These are phyloP conservation scores for Effrenium voratum DNA, from an alignment of 73 alveolate species.

Conservation along the genomic window DNA sequence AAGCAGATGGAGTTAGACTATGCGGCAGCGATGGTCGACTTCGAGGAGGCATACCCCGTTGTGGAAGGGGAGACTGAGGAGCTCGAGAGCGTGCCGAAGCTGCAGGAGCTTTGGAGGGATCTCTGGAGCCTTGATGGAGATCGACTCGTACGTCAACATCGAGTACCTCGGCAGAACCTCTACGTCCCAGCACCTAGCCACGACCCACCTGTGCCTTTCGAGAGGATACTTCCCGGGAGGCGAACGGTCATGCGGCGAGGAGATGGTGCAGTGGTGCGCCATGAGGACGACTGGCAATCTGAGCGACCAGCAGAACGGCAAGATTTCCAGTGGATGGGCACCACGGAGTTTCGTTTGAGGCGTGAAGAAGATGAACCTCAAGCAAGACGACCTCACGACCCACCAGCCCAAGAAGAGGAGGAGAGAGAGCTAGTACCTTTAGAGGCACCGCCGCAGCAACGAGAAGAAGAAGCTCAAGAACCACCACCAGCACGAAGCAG, in stretches of 20 bases:
- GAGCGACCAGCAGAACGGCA: too few species aligned
- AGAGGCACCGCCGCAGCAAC: neutral
- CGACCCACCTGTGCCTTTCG: neutral
- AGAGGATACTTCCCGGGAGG: neutral
- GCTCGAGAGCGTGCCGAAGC: neutral
- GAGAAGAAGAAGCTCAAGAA: neutral
- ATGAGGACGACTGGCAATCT: too few species aligned
- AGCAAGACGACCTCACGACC: neutral
- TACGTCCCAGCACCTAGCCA: neutral
- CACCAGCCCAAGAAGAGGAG: neutral
- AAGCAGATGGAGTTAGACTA: neutral
- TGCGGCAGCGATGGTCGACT: neutral
- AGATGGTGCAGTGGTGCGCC: too few species aligned
- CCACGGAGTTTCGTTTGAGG: neutral
- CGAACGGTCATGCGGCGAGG: neutral
- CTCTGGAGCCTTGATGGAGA: neutral
- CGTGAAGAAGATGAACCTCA: neutral
- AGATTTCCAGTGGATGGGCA: neutral
- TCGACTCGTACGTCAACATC: neutral
- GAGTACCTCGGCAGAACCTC: neutral
- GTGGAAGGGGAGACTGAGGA: neutral
- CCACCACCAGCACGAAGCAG: neutral
- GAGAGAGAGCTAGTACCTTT: neutral
- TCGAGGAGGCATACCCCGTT: neutral
- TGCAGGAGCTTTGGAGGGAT: neutral